These are phyloP conservation scores for Pseudogymnoascus destructans DNA, from an alignment of 2,329 filamentous ascomycete genomes.

Conservation along the genomic window DNA sequence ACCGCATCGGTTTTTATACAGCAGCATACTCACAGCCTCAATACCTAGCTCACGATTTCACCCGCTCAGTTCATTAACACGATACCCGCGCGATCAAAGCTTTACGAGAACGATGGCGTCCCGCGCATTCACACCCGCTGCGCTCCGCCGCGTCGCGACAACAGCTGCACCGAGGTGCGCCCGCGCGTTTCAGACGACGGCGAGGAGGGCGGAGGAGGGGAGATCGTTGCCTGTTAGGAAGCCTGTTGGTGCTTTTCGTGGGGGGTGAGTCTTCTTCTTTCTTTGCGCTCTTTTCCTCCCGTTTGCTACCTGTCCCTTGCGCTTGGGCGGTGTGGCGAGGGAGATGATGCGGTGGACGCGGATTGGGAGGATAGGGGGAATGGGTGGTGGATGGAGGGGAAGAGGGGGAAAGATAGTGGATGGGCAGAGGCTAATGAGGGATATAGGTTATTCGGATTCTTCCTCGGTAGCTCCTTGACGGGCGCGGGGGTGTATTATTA, in stretches of 20 bases:
- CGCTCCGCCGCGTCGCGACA: slow-evolving; percentile 23
- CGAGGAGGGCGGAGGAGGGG: slow-evolving; percentile 27
- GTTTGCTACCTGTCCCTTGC: too few relatives aligned
- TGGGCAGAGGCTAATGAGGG: slow-evolving; percentile 5
- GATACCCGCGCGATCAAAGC: too few relatives aligned
- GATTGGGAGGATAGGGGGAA: not conserved
- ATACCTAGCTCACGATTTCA: too few relatives aligned
- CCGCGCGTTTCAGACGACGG: slow-evolving; percentile 28
- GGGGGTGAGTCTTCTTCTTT: slow-evolving; percentile 42
- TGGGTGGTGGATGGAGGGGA: not conserved
- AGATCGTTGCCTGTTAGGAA: slow-evolving; percentile 41
- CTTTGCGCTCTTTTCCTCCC: not conserved
- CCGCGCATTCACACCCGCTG: slow-evolving; percentile 29
- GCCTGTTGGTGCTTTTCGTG: slow-evolving; percentile 58
- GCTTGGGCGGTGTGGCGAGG: slow-evolving; percentile 9
- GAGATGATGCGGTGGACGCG: not conserved
- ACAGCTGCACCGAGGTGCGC: slow-evolving; percentile 19
- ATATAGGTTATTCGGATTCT: slow-evolving; percentile 74
- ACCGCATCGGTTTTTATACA: not conserved
- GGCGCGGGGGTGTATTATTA: slow-evolving; percentile 83
- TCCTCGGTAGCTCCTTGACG: slow-evolving; percentile 68
- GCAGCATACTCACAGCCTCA: too few relatives aligned
- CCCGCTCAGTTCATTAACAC: too few relatives aligned
- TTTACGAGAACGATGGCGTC: slow-evolving; percentile 34
- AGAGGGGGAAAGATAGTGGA: slow-evolving; percentile 4